These are phyloP conservation scores for Lobosporangium transversale DNA, from an alignment of 192 early-diverging fungal species.

Conservation along the genomic window DNA sequence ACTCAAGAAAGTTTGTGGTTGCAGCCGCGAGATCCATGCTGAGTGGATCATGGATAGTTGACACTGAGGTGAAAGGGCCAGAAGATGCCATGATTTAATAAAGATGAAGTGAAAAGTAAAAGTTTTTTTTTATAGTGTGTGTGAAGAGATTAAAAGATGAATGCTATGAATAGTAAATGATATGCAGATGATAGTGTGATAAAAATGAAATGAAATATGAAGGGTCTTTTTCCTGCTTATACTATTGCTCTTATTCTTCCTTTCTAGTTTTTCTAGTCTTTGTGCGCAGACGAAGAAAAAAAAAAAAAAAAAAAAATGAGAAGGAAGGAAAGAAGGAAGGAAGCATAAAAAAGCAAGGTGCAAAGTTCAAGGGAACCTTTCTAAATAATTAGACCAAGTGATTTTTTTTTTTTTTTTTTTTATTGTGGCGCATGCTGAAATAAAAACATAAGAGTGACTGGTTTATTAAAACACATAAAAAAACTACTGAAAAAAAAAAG, in stretches of 20 bases:
- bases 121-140: not conserved
- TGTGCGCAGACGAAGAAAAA: not conserved
- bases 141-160: not conserved
- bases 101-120: not conserved
- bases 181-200: constrained; percentile 3
- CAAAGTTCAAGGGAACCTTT: constrained; percentile 4
- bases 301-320: constrained; percentile 5
- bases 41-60: constrained; percentile 49
- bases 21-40: constrained; percentile 42
- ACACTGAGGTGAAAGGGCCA: constrained; percentile 17
- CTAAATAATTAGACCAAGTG: too few relatives aligned
- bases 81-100: constrained; percentile 5
- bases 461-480: not conserved
- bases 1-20: constrained; percentile 43
- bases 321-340: not conserved
- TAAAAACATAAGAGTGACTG: constrained; percentile 17
- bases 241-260: too few relatives aligned
- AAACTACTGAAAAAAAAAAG: constrained; percentile 2
- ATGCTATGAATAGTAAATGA: too few relatives aligned
- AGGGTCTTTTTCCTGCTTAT: too few relatives aligned
- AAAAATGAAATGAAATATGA: too few relatives aligned
- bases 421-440: not conserved
- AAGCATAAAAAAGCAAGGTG: not conserved
- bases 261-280: too few relatives aligned
- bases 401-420: constrained; percentile 24